These are phyloP conservation scores for Cylindrotheca closterium DNA, from an alignment of 108 stramenopile genomes.

Conservation along the genomic window DNA sequence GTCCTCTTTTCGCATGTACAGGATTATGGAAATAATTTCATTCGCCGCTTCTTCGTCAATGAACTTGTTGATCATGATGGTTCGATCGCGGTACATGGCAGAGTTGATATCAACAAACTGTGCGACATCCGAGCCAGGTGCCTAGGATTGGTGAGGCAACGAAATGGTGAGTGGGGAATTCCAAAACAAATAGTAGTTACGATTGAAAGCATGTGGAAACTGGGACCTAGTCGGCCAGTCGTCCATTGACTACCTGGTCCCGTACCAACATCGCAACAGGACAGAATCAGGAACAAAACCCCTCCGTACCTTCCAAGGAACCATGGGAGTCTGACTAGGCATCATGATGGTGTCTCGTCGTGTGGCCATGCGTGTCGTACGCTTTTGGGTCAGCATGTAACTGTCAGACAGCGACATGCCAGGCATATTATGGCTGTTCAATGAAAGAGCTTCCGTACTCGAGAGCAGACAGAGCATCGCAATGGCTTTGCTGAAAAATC, in stretches of 20 bases:
- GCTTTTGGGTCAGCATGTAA: constrained; percentile 9
- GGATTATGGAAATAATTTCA: constrained; percentile 80
- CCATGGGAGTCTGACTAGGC: constrained; percentile 82
- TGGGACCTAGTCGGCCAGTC: too few relatives aligned
- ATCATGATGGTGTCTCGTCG: constrained; percentile 66
- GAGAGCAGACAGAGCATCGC: too few relatives aligned
- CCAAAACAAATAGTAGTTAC: too few relatives aligned
- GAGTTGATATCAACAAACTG: constrained; percentile 86
- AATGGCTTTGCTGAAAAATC: too few relatives aligned
- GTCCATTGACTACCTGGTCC: too few relatives aligned
- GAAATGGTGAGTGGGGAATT: too few relatives aligned
- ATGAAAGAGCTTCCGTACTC: background rate
- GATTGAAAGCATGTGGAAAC: too few relatives aligned
- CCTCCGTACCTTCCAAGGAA: constrained; percentile 78
- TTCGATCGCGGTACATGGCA: constrained; percentile 88
- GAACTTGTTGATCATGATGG: constrained; percentile 84
- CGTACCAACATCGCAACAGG: too few relatives aligned
- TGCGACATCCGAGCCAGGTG: constrained; percentile 65
- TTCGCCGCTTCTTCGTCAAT: constrained; percentile 93
- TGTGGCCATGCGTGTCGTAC: constrained; percentile 7
- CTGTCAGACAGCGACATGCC: background rate
- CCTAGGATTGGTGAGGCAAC: too few relatives aligned
- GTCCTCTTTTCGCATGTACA: constrained; percentile 74
- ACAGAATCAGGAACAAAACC: too few relatives aligned
- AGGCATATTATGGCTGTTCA: background rate